Evolutionary conservation across 2,329 filamentous ascomycete genomes (phyloP).

Genomic region (Esteya vermicola): DNA sequence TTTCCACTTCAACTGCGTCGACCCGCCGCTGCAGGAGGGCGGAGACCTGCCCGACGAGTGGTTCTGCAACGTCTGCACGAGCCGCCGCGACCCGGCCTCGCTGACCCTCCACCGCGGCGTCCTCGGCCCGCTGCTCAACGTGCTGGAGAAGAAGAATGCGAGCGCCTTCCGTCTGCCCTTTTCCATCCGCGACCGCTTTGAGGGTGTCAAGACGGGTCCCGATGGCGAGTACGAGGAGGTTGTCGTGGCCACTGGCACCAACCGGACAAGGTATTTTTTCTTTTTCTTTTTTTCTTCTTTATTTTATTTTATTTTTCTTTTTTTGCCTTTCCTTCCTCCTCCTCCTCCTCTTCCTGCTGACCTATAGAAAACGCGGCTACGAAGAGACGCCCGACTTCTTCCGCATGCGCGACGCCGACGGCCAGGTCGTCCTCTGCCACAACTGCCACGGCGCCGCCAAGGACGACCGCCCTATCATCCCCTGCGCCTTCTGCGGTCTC

Average conservation of each 20-base stretch:
- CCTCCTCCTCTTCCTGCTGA: neutral
- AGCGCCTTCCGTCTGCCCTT: constrained; percentile 59
- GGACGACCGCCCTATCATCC: constrained; percentile 58
- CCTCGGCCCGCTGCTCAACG: constrained; percentile 49
- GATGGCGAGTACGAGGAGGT: constrained; percentile 73
- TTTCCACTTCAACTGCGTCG: constrained; percentile 80
- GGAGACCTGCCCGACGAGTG: constrained; percentile 58
- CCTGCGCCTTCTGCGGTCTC: constrained; percentile 69
- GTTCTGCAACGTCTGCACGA: constrained; percentile 65
- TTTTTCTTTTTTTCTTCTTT: too few relatives aligned
- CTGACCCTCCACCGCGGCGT: constrained; percentile 34
- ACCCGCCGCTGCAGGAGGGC: constrained; percentile 58
- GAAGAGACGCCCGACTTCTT: constrained; percentile 53
- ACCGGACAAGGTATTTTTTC: constrained; percentile 5
- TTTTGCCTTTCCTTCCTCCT: neutral
- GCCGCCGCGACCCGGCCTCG: constrained; percentile 31
- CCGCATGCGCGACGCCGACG: constrained; percentile 56
- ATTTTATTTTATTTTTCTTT: neutral
- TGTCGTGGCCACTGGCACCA: constrained; percentile 17
- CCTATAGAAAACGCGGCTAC: constrained; percentile 29
- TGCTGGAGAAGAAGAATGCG: constrained; percentile 54
- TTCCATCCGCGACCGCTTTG: constrained; percentile 60
- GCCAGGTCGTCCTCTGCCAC: constrained; percentile 64
- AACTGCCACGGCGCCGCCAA: constrained; percentile 54
- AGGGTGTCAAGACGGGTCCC: constrained; percentile 60